A percentile compares a stretch with the other conserved stretches of the same genome.
Evolutionary conservation across 176 grass and related monocot genomes (phyloP).

Genomic region (Puccinellia tenuiflora): DNA sequence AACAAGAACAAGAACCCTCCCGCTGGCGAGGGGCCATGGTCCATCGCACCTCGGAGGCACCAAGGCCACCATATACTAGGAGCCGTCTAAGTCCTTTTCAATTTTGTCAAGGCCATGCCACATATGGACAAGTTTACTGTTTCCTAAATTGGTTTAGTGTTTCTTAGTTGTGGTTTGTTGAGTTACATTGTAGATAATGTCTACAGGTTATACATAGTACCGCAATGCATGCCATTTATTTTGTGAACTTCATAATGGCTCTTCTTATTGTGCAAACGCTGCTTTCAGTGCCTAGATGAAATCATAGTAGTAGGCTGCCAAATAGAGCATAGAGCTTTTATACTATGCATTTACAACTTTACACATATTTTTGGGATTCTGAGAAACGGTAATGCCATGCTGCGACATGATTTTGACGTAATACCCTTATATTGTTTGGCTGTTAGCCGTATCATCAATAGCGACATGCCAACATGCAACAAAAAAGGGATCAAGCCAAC

Average conservation of each 20-base stretch:
- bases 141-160: neutral
- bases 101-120: neutral
- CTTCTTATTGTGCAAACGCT: no score
- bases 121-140: neutral
- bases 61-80: no score
- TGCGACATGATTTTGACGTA: slow-evolving; percentile 1
- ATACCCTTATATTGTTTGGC: slow-evolving; percentile 6
- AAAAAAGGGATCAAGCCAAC: neutral
- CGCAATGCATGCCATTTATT: neutral
- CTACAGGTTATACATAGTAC: neutral
- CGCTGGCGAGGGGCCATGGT: no score
- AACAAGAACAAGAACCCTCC: no score
- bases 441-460: neutral
- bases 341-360: neutral
- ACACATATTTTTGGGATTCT: neutral
- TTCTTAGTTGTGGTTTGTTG: neutral
- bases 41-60: no score
- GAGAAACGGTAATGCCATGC: slow-evolving; percentile 3
- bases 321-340: neutral
- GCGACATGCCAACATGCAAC: no score
- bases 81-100: neutral
- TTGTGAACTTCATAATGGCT: neutral
- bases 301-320: neutral
- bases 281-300: neutral
- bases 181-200: neutral